A percentile compares a stretch with the other conserved stretches of the same genome.
Conservation (phyloP, 2,329 filamentous ascomycete genomes). For the Phialocephala sp. region DNA sequence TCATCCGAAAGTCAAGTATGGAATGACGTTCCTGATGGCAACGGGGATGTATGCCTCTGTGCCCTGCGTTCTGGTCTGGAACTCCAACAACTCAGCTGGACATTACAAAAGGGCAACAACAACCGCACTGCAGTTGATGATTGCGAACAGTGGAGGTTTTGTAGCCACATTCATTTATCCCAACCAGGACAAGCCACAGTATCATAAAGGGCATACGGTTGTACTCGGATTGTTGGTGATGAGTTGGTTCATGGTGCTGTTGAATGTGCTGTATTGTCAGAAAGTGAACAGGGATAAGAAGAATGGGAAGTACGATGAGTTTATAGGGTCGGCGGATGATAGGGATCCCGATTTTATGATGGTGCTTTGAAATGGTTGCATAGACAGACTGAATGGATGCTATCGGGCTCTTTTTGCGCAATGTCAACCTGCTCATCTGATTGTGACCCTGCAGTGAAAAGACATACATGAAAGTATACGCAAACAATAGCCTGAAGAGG, state of each 20-base stretch:
- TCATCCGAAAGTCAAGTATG: constrained; percentile 54
- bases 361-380: constrained; percentile 53
- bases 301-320: constrained; percentile 62
- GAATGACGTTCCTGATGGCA: constrained; percentile 53
- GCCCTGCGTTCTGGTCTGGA: constrained; percentile 57
- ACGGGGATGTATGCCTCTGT: constrained; percentile 54
- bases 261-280: constrained; percentile 65
- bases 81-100: constrained; percentile 63
- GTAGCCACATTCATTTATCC: constrained; percentile 70
- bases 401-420: not conserved
- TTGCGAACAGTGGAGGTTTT: constrained; percentile 72
- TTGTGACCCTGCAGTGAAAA: not conserved
- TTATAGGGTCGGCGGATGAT: constrained; percentile 64
- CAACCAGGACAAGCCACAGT: constrained; percentile 59
- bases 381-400: not conserved
- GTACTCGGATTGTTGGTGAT: constrained; percentile 64
- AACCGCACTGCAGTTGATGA: constrained; percentile 66
- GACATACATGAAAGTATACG: too few species aligned
- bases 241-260: constrained; percentile 67
- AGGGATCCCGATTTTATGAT: constrained; percentile 66
- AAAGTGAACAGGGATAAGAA: constrained; percentile 69
- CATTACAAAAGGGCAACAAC: constrained; percentile 75
- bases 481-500: too few species aligned
- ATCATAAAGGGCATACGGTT: constrained; percentile 65
- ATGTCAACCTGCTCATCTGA: not conserved